These are phyloP conservation scores for Juglanconis oblonga DNA, from an alignment of 2,329 filamentous ascomycete genomes.

Conservation along the genomic window DNA sequence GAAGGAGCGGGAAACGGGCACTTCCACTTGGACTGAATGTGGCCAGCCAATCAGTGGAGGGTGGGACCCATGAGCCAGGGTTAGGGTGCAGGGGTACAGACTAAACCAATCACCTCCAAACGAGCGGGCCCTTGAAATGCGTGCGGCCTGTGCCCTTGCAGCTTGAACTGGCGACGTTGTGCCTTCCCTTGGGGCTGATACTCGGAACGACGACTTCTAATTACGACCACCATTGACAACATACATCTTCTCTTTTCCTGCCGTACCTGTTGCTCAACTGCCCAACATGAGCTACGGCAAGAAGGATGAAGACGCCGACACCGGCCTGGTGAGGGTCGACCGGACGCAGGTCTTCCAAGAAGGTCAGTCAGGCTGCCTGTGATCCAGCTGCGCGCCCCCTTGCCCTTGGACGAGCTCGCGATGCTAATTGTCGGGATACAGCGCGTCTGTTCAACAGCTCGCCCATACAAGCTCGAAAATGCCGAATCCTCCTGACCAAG, in stretches of 20 bases:
- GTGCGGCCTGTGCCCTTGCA: neutral
- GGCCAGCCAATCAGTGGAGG: neutral
- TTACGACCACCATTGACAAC: neutral
- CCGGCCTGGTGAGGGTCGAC: constrained; percentile 93
- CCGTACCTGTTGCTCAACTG: constrained; percentile 22
- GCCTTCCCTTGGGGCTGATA: neutral
- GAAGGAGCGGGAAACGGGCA: neutral
- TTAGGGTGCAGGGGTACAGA: neutral
- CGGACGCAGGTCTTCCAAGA: constrained; percentile 98
- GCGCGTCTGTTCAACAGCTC: constrained; percentile 97
- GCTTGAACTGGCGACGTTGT: neutral
- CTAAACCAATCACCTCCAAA: neutral
- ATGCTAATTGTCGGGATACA: constrained; percentile 43
- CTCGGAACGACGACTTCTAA: neutral
- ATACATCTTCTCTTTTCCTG: constrained; percentile 14
- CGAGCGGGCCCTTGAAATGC: neutral
- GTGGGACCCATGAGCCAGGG: neutral
- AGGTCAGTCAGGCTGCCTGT: constrained; percentile 55
- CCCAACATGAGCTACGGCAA: constrained; percentile 92
- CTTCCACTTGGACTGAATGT: neutral
- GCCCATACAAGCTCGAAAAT: constrained; percentile 94
- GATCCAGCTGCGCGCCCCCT: constrained; percentile 23
- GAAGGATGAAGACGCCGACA: constrained; percentile 97
- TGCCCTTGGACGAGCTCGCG: constrained; percentile 21
- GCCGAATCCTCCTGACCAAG: constrained; percentile 95